These are phyloP conservation scores for Cytospora leucostoma DNA, from an alignment of 2,329 filamentous ascomycete genomes.

Conservation along the genomic window DNA sequence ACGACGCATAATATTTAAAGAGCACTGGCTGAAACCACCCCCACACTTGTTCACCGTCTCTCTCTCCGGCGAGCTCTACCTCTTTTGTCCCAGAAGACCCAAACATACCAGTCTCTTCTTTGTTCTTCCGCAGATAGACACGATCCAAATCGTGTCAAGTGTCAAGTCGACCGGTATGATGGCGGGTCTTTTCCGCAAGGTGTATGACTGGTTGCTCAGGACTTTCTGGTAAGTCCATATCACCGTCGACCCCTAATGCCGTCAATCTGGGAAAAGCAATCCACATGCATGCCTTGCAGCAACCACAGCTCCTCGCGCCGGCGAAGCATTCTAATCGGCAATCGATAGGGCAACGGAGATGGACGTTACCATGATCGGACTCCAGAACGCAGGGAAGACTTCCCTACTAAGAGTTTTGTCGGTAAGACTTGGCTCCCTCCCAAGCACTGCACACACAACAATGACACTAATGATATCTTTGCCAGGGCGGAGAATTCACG, in stretches of 20 bases:
- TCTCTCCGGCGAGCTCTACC: conserved; percentile 24
- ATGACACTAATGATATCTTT: conserved; percentile 29
- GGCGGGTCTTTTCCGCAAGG: conserved; percentile 87
- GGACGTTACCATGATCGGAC: conserved; percentile 98
- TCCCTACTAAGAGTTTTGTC: conserved; percentile 90
- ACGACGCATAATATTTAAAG: conserved; percentile 44
- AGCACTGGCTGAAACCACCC: conserved; percentile 37
- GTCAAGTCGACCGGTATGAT: conserved; percentile 54
- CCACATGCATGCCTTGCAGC: conserved; percentile 31
- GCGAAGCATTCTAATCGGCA: conserved; percentile 16
- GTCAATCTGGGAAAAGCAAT: conserved; percentile 33
- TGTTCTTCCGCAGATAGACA: conserved; percentile 10
- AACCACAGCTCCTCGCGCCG: not conserved
- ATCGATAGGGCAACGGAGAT: conserved; percentile 88
- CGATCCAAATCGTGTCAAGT: conserved; percentile 2
- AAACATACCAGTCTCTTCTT: conserved; percentile 14
- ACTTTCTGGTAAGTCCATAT: conserved; percentile 80
- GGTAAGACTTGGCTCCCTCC: conserved; percentile 61
- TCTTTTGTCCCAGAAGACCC: conserved; percentile 15
- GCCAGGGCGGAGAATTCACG: conserved; percentile 94
- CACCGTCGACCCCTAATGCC: not conserved
- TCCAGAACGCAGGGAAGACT: conserved; percentile 98
- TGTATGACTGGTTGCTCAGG: conserved; percentile 98
- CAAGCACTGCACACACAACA: not conserved
- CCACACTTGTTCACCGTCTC: conserved; percentile 35